phyloP scores from a whole-genome alignment of 352 stramenopile species.

The Phytophthora europaea region DNA sequence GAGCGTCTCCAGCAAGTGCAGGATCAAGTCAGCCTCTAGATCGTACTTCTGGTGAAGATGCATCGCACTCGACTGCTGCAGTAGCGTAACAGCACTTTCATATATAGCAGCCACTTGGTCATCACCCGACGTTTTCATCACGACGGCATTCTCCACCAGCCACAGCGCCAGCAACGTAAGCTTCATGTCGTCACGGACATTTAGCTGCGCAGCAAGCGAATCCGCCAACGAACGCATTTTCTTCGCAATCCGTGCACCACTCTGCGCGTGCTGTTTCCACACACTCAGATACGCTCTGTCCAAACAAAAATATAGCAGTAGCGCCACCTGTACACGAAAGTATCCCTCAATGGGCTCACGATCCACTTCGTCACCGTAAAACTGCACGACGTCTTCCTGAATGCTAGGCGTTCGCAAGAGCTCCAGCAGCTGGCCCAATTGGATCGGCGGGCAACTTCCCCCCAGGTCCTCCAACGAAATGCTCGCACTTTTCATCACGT shows the following conservation, averaged over 20 bases:
- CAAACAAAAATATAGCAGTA: constrained; percentile 86
- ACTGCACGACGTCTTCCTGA: constrained; percentile 65
- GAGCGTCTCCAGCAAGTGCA: constrained; percentile 83
- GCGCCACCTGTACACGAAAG: constrained; percentile 76
- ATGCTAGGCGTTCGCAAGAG: constrained; percentile 56
- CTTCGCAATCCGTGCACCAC: constrained; percentile 59
- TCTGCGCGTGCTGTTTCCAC: constrained; percentile 58
- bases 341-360: constrained; percentile 79
- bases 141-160: constrained; percentile 83
- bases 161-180: constrained; percentile 81
- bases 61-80: constrained; percentile 82
- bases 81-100: constrained; percentile 60
- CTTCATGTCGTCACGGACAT: constrained; percentile 87
- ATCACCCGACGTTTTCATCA: constrained; percentile 70
- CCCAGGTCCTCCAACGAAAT: constrained; percentile 49
- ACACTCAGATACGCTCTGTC: constrained; percentile 76
- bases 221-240: constrained; percentile 75
- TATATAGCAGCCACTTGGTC: constrained; percentile 76
- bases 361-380: constrained; percentile 74
- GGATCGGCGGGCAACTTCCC: constrained; percentile 54
- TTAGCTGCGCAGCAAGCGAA: constrained; percentile 77
- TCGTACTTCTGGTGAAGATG: constrained; percentile 83
- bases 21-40: constrained; percentile 72
- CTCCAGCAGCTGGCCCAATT: constrained; percentile 65
- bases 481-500: constrained; percentile 79